Evolutionary conservation across 495 filamentous ascomycete species (phyloP).

Genomic region (Podospora australis): DNA sequence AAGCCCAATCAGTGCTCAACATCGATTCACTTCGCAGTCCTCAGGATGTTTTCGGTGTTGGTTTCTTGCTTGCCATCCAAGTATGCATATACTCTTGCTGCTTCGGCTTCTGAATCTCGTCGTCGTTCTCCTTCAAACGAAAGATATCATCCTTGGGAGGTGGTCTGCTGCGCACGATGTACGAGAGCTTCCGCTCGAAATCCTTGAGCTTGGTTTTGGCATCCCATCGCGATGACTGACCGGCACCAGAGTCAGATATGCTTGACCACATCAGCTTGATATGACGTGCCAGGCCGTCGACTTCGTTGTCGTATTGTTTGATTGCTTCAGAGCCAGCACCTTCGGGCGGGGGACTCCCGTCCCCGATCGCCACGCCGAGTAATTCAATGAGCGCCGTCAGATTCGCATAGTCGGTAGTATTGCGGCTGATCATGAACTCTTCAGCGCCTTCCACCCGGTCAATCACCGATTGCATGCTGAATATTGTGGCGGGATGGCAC

Average conservation of each 20-base stretch:
- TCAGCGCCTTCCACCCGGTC: constrained; percentile 42
- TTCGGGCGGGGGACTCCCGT: constrained; percentile 36
- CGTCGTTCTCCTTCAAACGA: constrained; percentile 27
- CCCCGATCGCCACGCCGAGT: constrained; percentile 68
- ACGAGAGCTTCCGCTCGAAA: constrained; percentile 62
- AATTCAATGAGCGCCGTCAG: constrained; percentile 58
- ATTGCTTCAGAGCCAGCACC: constrained; percentile 32
- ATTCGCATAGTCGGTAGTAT: constrained; percentile 58
- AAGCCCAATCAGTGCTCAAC: too few relatives aligned
- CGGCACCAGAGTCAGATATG: constrained; percentile 70
- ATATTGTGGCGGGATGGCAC: constrained; percentile 35
- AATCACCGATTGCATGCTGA: constrained; percentile 48
- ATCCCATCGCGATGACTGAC: constrained; percentile 63
- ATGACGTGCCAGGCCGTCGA: constrained; percentile 58
- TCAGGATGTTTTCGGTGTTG: too few relatives aligned
- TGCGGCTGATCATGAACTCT: constrained; percentile 26
- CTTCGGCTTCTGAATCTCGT: constrained; percentile 24
- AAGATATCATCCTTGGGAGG: constrained; percentile 55
- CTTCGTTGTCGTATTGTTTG: constrained; percentile 52
- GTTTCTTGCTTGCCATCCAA: too few relatives aligned
- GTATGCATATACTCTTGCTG: too few relatives aligned
- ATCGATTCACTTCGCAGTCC: too few relatives aligned
- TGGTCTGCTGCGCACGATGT: constrained; percentile 61
- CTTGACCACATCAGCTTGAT: constrained; percentile 61
- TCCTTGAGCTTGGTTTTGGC: constrained; percentile 67